Evolutionary conservation across 306 rosid species (phyloP).

Genomic region (Arachis stenosperma): DNA sequence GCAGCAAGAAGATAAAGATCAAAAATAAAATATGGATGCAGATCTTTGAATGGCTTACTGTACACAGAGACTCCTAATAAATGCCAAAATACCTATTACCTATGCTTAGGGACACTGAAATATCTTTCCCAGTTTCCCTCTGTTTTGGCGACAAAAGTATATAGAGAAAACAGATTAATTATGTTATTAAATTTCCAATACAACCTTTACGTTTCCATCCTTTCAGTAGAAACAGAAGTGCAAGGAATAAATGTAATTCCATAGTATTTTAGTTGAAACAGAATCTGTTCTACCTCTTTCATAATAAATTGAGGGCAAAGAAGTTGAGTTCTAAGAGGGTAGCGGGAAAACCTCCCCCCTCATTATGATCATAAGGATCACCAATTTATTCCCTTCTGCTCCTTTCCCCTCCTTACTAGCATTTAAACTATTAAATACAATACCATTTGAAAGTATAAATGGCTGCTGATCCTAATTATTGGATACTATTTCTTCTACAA

Average conservation of each 20-base stretch:
- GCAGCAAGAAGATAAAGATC: neutral
- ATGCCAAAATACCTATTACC: neutral
- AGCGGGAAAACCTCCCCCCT: neutral
- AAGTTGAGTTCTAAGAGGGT: neutral
- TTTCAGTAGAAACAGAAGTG: neutral
- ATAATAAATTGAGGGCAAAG: neutral
- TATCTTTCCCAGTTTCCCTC: neutral
- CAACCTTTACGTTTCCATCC: neutral
- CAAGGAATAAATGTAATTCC: neutral
- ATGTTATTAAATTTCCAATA: neutral
- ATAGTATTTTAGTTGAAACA: no score
- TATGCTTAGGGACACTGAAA: neutral
- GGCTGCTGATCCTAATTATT: neutral
- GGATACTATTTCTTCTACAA: neutral
- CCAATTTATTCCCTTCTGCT: neutral
- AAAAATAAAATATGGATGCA: neutral
- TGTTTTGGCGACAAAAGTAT: neutral
- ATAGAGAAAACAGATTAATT: neutral
- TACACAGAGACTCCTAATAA: neutral
- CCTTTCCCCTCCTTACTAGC: neutral
- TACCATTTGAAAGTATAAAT: neutral
- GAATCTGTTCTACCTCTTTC: neutral
- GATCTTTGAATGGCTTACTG: constrained; percentile 11
- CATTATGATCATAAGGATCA: neutral
- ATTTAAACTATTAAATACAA: neutral